Base-by-base conservation (phyloP, 345 rosid genomes). In the Salix arbutifolia region DNA sequence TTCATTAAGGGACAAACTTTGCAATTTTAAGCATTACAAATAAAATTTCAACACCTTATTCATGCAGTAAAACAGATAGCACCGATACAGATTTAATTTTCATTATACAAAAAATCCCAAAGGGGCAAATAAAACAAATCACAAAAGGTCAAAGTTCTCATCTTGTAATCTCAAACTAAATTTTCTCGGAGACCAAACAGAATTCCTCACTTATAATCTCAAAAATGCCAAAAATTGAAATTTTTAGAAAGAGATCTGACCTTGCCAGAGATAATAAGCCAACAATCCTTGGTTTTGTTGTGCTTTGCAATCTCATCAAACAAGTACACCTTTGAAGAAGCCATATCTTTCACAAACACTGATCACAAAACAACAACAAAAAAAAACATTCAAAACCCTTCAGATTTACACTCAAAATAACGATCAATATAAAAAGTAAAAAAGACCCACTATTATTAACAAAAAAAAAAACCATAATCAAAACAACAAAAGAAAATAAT, bases 221-320 rank as follows among this genome's bases (percentile, higher is more conserved):
- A 19, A 37, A 67, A 64, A 2, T 5, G 65, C 23, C 12, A 28
- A 44, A 23, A 38, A 9, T 53, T 25, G 19, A 67, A 50, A 62
- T 69, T 30, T 40, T 14, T 0, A 21, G 56, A 44, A 28, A 66
- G 56, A 81, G 90, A 84, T 85, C 92, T 78, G 75, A 96, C 99
- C 98, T 96, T 96, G 42, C 92, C 96, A 62, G 92, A 79, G 50
- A 96, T 89, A 64, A 96, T 75, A 76, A 96, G 89, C 99, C 99
- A 96, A 73, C 99, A 96, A 83, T 96, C 99, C 80, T 96, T 87
- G 68, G 76, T 89, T 79, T 88, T 72, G 91, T 89, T 88, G 94
- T 96, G 99, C 84, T 78, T 64, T 14, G 88, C 82, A 48, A 96
- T 96, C 82, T 93, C 96, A 72, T 93, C 97, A 62, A 91, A 96